Conservation (phyloP, 108 stramenopile species). For the Bacterosira constricta region DNA sequence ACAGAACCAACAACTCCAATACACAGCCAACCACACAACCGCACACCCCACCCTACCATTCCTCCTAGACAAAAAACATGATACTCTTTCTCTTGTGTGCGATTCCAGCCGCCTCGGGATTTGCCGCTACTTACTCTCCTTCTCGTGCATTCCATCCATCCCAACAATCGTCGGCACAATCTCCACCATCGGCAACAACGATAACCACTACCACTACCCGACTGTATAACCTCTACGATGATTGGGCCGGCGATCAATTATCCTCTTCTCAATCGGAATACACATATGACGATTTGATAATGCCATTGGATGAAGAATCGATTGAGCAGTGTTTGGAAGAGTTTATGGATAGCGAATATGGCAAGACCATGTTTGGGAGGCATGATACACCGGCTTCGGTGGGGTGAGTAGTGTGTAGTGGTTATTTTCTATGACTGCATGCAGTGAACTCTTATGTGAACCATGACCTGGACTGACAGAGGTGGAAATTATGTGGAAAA, state of each 20-base stretch:
- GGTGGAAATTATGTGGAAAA: too few relatives aligned
- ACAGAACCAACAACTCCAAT: too few relatives aligned
- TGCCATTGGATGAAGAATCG: constrained; percentile 61
- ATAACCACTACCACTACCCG: background rate
- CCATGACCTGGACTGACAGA: too few relatives aligned
- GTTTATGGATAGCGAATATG: constrained; percentile 71
- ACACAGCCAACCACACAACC: too few relatives aligned
- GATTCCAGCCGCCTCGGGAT: background rate
- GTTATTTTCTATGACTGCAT: too few relatives aligned
- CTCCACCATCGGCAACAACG: background rate
- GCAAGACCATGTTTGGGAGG: constrained; percentile 78
- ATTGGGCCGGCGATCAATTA: constrained; percentile 66
- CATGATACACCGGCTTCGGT: constrained; percentile 59
- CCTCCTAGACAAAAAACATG: background rate
- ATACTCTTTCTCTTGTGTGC: background rate
- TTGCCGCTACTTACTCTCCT: background rate
- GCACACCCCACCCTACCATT: background rate
- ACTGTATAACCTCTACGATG: constrained; percentile 66
- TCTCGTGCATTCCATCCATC: background rate
- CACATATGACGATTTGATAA: constrained; percentile 43
- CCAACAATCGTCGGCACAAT: background rate
- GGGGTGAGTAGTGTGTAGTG: constrained; percentile 33
- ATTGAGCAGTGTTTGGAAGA: constrained; percentile 63
- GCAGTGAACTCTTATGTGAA: too few relatives aligned
- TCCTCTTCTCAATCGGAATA: constrained; percentile 42